Evolutionary conservation across 805 yeast genomes (phyloP), one percentile per base, ranked within the genome.

Genomic region (Candida succiphila): DNA sequence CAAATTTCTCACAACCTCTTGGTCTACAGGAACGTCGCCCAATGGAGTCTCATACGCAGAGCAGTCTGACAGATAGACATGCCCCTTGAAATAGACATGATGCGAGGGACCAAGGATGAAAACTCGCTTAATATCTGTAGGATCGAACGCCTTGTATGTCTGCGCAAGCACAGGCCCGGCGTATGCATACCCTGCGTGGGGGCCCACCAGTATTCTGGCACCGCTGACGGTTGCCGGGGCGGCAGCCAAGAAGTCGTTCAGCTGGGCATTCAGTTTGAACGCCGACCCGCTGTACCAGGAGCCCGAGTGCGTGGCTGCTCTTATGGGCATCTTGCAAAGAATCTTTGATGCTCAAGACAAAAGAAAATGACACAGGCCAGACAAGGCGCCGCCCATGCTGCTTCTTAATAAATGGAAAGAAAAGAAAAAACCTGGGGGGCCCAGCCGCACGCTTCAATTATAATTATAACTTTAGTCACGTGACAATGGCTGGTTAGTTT

Each of bases 81-180:
- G 63, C 19, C 79, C 78, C 36, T 63, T 63, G 59, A 82, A 85
- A 51, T 80, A 88, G 7, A 82, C 78, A 54, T 84, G 94, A 52
- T 92, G 98, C 0, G 95, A 82, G 1, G 98, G 98, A 0, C 97
- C 96, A 51, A 92, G 52, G 1, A 92, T 62, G 43, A 92, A 83
- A 1, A 92, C 72, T 15, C 89, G 63, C 43, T 74, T 67, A 15
- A 68, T 61, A 19, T 60, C 59, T 1, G 67, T 43, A 1, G 75
- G 53, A 47, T 84, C 94, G 69, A 89, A 71, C 0, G 75, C 69
- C 2, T 67, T 67, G 46, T 83, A 89, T 0, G 95, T 72, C 49
- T 82, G 76, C 0, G 88, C 92, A 44, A 89, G 65, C 0, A 84
- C 73, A 6, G 61, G 56, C 0, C 96, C 95, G 26, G 94, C 79